Conservation (phyloP, 2,329 filamentous ascomycete species). For the Colletotrichum sp. region DNA sequence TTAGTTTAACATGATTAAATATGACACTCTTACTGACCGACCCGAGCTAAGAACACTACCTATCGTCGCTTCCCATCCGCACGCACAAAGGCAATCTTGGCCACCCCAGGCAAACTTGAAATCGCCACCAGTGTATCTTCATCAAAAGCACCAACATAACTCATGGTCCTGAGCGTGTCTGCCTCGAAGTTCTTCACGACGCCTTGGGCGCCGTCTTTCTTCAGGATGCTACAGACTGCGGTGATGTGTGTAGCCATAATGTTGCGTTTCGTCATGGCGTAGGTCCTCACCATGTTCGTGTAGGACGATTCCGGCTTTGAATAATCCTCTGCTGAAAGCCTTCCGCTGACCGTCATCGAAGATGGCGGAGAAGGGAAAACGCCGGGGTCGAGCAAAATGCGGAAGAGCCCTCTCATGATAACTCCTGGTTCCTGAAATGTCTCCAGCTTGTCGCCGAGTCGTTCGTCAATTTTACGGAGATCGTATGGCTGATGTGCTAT, state of each 20-base stretch:
- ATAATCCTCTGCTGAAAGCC: background rate
- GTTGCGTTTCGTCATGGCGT: background rate
- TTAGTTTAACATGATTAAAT: background rate
- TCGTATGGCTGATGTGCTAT: background rate
- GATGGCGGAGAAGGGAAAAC: background rate
- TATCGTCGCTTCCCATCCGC: background rate
- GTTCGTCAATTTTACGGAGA: background rate
- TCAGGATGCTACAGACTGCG: background rate
- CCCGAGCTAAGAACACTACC: background rate
- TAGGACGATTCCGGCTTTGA: background rate
- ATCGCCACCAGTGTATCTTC: background rate
- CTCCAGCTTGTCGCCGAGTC: background rate
- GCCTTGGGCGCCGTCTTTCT: background rate
- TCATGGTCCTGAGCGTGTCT: background rate
- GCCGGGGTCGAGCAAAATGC: background rate
- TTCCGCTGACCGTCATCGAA: background rate
- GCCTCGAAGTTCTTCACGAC: background rate
- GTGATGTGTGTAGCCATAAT: background rate
- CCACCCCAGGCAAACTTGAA: background rate
- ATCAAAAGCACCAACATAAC: background rate
- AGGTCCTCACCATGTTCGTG: background rate
- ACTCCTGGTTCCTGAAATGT: background rate
- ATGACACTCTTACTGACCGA: background rate
- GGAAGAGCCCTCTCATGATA: background rate
- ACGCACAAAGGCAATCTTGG: background rate